Percentiles rank a stretch among this genome's conserved stretches.
Evolutionary conservation across 2,329 filamentous ascomycete species (phyloP).

Genomic region (Cercospora sesami): DNA sequence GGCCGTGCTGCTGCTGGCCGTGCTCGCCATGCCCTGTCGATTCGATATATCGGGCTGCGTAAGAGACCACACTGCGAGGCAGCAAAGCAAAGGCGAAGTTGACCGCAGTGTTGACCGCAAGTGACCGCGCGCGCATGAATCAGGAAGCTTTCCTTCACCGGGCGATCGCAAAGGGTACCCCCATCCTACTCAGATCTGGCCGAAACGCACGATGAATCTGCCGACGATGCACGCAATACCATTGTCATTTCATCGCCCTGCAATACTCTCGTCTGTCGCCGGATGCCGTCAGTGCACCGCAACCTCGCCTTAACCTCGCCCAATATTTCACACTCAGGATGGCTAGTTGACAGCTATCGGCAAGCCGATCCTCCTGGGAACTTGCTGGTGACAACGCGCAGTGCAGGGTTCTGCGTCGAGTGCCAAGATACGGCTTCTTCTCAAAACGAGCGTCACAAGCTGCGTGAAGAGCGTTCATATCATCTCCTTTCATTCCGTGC

Average conservation of each 20-base stretch:
- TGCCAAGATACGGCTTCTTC: background rate
- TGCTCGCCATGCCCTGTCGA: background rate
- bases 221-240: background rate
- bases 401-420: background rate
- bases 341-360: background rate
- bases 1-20: background rate
- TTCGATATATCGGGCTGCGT: background rate
- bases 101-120: background rate
- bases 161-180: background rate
- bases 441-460: too few species aligned
- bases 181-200: slow-evolving; percentile 1
- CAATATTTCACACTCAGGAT: background rate
- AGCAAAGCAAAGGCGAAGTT: background rate
- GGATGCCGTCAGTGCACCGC: background rate
- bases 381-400: background rate
- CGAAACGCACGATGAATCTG: background rate
- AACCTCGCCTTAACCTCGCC: background rate
- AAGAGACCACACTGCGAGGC: background rate
- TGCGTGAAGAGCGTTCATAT: too few species aligned
- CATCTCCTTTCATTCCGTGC: background rate
- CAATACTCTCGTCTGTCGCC: background rate
- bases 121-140: background rate
- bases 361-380: background rate
- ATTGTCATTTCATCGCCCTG: background rate
- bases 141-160: background rate